Evolutionary conservation across 2,329 filamentous ascomycete species (phyloP).

Genomic region (Ophidiomyces ophidiicola): DNA sequence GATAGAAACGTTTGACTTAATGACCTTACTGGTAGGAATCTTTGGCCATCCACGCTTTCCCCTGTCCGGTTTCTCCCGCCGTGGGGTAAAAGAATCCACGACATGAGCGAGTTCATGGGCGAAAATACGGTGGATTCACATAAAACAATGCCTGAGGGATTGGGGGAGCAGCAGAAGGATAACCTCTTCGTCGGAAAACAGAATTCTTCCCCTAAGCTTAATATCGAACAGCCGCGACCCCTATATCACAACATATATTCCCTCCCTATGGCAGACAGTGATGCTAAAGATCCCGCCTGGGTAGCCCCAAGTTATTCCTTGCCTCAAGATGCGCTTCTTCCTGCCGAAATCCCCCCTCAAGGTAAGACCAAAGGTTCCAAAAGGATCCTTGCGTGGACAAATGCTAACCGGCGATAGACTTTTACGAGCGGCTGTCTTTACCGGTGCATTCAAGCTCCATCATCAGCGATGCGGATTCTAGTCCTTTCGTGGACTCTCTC

Average conservation of each 20-base stretch:
- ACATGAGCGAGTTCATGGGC: background rate
- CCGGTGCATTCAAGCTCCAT: background rate
- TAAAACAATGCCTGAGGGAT: background rate
- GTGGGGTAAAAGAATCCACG: constrained; percentile 2
- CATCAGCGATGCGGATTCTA: constrained; percentile 2
- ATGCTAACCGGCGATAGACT: background rate
- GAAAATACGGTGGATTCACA: background rate
- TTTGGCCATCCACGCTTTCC: constrained; percentile 11
- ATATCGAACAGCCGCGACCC: background rate
- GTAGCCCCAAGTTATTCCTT: constrained; percentile 7
- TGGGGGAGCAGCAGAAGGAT: background rate
- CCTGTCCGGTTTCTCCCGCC: constrained; percentile 9
- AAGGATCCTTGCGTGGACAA: constrained; percentile 6
- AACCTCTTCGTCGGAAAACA: background rate
- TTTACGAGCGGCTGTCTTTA: constrained; percentile 6
- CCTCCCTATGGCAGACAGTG: constrained; percentile 6
- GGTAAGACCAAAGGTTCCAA: constrained; percentile 3
- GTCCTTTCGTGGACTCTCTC: constrained; percentile 1
- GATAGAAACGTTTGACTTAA: background rate
- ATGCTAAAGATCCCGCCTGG: constrained; percentile 9
- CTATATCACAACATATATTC: constrained; percentile 13
- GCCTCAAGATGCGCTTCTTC: constrained; percentile 8
- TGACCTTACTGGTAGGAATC: constrained; percentile 1
- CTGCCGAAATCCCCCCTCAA: constrained; percentile 8
- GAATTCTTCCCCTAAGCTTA: background rate